Percentiles rank a stretch among this genome's conserved stretches.
Conservation (phyloP, 2,329 filamentous ascomycete genomes). For the Colletotrichum sansevieriae region DNA sequence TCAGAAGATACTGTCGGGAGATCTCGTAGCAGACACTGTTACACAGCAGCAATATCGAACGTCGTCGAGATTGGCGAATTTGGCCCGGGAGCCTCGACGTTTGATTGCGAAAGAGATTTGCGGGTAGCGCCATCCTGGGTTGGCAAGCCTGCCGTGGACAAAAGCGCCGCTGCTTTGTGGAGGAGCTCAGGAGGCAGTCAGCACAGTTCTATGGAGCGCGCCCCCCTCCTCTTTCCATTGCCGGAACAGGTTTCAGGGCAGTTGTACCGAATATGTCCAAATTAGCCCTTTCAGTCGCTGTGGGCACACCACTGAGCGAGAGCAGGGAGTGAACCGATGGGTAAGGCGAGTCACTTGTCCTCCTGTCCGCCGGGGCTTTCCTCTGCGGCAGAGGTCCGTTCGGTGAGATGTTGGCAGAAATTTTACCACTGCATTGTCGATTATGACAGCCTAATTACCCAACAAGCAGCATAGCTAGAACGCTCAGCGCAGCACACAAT, state of each 20-base stretch:
- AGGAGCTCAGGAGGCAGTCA: neutral
- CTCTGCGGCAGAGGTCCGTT: neutral
- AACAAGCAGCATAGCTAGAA: neutral
- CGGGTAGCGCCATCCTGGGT: neutral
- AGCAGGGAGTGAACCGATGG: neutral
- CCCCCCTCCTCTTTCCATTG: neutral
- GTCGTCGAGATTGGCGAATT: conserved; percentile 37
- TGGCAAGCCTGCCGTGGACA: neutral
- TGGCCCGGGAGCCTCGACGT: conserved; percentile 35
- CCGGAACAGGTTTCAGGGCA: conserved; percentile 12
- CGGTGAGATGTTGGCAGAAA: neutral
- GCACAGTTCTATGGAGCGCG: neutral
- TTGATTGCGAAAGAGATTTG: conserved; percentile 22
- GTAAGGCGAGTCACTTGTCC: conserved; percentile 5
- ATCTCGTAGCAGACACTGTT: neutral
- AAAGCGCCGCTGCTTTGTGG: conserved; percentile 1
- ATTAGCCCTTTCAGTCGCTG: conserved; percentile 1
- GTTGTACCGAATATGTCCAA: conserved; percentile 15
- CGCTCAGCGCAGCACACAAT: too few relatives aligned
- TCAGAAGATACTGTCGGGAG: conserved; percentile 4
- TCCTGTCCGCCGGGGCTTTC: neutral
- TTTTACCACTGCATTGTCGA: neutral
- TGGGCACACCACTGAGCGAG: neutral
- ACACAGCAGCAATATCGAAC: conserved; percentile 10
- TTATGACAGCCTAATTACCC: neutral